These are phyloP conservation scores for Pseudocercospora vitis DNA, from an alignment of 2,329 filamentous ascomycete species.

Conservation along the genomic window DNA sequence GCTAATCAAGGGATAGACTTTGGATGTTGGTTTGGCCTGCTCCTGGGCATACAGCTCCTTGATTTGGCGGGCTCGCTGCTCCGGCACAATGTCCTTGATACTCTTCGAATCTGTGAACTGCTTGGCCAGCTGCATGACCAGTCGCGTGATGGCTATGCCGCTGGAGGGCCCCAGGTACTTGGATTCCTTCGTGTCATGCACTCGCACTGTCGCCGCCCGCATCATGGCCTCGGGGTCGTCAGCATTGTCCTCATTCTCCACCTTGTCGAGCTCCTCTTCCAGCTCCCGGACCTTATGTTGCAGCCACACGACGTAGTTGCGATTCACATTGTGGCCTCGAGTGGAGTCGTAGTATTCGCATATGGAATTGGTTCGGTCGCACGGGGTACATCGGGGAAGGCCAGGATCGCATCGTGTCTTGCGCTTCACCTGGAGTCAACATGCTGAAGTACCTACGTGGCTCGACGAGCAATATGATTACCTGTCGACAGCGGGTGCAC, in stretches of 20 bases:
- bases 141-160: conserved; percentile 88
- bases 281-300: conserved; percentile 82
- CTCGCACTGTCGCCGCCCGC: conserved; percentile 78
- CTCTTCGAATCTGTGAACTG: conserved; percentile 86
- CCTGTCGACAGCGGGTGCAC: conserved; percentile 76
- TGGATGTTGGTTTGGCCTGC: conserved; percentile 65
- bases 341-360: conserved; percentile 96
- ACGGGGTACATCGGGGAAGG: conserved; percentile 86
- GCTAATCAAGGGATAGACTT: conserved; percentile 88
- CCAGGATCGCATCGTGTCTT: conserved; percentile 96
- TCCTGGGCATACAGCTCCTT: conserved; percentile 68
- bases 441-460: not conserved
- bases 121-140: conserved; percentile 96
- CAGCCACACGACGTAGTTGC: conserved; percentile 88
- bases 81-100: conserved; percentile 88
- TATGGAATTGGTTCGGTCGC: conserved; percentile 83
- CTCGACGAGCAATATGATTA: conserved; percentile 43
- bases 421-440: conserved; percentile 57
- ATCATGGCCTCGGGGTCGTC: conserved; percentile 80
- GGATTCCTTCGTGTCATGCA: conserved; percentile 82
- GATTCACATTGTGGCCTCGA: conserved; percentile 80
- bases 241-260: conserved; percentile 73
- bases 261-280: conserved; percentile 75
- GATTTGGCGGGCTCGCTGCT: conserved; percentile 65
- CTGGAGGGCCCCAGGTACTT: conserved; percentile 92